Evolutionary conservation across 2,329 filamentous ascomycete species (phyloP).

Genomic region (Phialemoniopsis sp.): DNA sequence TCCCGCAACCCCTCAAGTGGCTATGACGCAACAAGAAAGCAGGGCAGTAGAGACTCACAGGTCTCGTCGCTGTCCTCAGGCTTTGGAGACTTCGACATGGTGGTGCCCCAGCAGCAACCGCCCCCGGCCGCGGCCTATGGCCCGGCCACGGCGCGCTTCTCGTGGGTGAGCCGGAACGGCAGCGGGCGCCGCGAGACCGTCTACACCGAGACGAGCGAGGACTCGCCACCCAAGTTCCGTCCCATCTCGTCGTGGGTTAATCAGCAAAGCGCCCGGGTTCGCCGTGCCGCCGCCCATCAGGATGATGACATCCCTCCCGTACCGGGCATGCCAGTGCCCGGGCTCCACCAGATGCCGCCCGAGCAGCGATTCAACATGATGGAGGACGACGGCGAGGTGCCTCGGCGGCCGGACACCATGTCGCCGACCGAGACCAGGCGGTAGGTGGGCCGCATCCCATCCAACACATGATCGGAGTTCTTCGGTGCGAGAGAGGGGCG

Average conservation of each 20-base stretch:
- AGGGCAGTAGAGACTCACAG: slow-evolving; percentile 39
- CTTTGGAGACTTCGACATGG: slow-evolving; percentile 59
- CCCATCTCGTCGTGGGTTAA: slow-evolving; percentile 61
- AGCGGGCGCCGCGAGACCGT: slow-evolving; percentile 40
- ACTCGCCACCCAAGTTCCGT: slow-evolving; percentile 51
- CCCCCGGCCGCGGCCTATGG: slow-evolving; percentile 4
- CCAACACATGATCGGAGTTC: too few relatives aligned
- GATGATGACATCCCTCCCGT: slow-evolving; percentile 31
- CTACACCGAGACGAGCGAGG: slow-evolving; percentile 49
- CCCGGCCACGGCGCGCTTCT: slow-evolving; percentile 18
- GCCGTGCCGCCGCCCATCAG: slow-evolving; percentile 21
- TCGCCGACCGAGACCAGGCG: not conserved
- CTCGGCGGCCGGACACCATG: slow-evolving; percentile 32
- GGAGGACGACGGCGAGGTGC: slow-evolving; percentile 45
- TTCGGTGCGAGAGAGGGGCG: too few relatives aligned
- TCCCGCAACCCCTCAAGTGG: slow-evolving; percentile 28
- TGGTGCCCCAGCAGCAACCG: slow-evolving; percentile 23
- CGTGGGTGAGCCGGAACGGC: slow-evolving; percentile 26
- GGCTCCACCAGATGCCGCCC: slow-evolving; percentile 29
- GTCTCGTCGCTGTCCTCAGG: slow-evolving; percentile 61
- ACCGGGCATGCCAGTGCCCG: slow-evolving; percentile 25
- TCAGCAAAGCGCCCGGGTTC: slow-evolving; percentile 55
- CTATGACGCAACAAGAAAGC: slow-evolving; percentile 26
- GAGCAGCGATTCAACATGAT: slow-evolving; percentile 46
- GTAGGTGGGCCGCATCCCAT: too few relatives aligned